A percentile compares a stretch with the other conserved stretches of the same genome.
These are phyloP conservation scores for Cephalotrichum gorgonifer DNA, from an alignment of 2,329 filamentous ascomycete genomes.

Conservation along the genomic window DNA sequence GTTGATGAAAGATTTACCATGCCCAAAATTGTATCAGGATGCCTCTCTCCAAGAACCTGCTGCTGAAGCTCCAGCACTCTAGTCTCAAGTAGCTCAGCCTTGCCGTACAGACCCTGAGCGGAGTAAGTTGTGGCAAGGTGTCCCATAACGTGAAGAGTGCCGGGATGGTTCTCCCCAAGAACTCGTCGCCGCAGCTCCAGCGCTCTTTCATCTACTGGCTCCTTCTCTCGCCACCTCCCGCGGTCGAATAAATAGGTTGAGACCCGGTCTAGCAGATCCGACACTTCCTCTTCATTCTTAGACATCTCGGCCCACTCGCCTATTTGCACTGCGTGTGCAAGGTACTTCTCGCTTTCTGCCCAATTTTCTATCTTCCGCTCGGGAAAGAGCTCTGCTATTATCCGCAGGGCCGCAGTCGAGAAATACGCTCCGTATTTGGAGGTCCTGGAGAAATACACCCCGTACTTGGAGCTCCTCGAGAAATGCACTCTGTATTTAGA, in stretches of 20 bases:
- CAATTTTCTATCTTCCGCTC: slow-evolving; percentile 5
- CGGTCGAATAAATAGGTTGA: slow-evolving; percentile 13
- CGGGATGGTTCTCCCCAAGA: slow-evolving; percentile 8
- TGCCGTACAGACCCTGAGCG: slow-evolving; percentile 4
- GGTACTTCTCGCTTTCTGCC: slow-evolving; percentile 15
- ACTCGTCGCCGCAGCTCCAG: slow-evolving; percentile 9
- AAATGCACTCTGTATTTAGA: background rate
- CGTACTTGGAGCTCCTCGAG: background rate
- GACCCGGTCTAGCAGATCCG: slow-evolving; percentile 9
- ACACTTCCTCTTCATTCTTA: slow-evolving; percentile 7
- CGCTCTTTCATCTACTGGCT: slow-evolving; percentile 10
- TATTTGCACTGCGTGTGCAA: slow-evolving; percentile 16
- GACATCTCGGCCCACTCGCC: slow-evolving; percentile 14
- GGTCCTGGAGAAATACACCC: background rate
- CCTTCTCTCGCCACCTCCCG: slow-evolving; percentile 15
- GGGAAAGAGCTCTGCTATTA: background rate
- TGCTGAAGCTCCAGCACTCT: slow-evolving; percentile 8
- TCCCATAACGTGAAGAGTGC: background rate
- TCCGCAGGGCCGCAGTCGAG: background rate
- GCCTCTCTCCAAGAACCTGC: slow-evolving; percentile 12
- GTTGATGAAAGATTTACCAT: background rate
- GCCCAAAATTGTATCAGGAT: slow-evolving; percentile 4
- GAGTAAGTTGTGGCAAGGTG: background rate
- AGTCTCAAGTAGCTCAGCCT: slow-evolving; percentile 4
- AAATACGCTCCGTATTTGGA: background rate